Evolutionary conservation across 78 protist genomes (phyloP), one percentile per base, ranked within the genome.

Genomic region (Bigelowiella natans): DNA sequence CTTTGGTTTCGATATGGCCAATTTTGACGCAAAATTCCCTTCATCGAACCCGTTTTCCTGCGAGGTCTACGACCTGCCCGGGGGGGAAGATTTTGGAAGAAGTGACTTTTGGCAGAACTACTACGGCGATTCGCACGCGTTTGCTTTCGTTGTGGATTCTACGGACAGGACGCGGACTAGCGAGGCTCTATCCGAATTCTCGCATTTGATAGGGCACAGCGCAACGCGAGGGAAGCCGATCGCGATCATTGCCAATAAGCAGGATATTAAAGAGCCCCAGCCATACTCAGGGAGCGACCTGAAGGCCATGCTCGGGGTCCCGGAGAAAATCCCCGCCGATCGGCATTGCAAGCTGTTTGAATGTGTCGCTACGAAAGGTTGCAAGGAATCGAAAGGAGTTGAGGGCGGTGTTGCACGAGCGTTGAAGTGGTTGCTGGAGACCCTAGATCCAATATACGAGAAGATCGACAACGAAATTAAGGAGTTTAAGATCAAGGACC

Each of bases 81-180:
- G 83, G 18, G 1, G 0, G 83, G n/a, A n/a, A n/a, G n/a, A n/a
- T n/a, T n/a, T n/a, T n/a, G n/a, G n/a, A n/a, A n/a, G n/a, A n/a
- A n/a, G n/a, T n/a, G n/a, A n/a, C n/a, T 31, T 73, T 31, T 73
- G 83, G 83, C 29, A 0, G 0, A 37, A 83, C 2, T 85, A 83
- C 88, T 28, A 37, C 26, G 85, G 36, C 82, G 39, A 82, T 1
- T 34, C 88, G 2, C 82, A 83, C 85, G 92, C 88, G 34, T 7
- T 90, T 28, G 92, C 39, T 1, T 90, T 82, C 34, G 2, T 90
- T 3, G 73, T 90, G 36, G 92, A 90, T 37, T 36, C 40, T 1
- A 51, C 92, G 0, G 92, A 90, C 73, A 2, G 31, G 36, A 38
- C 0, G 87, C n/a, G 87, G 40, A 2, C 36, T 29, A 0, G 1